phyloP scores from a whole-genome alignment of 495 filamentous ascomycete genomes.

The Tuber brumale region DNA sequence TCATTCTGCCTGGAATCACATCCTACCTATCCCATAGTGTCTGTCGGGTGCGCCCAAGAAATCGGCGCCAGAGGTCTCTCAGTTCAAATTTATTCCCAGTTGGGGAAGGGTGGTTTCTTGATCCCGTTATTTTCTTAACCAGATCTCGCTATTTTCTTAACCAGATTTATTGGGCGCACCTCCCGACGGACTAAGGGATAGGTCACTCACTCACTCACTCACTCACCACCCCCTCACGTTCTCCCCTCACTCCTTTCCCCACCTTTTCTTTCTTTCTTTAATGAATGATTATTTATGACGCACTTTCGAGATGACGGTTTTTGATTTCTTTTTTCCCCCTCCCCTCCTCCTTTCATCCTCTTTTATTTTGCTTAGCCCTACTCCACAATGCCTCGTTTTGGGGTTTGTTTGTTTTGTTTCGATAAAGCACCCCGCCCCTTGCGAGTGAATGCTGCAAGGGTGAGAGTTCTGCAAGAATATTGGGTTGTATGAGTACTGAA shows the following conservation, averaged over 20 bases:
- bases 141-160: too few species aligned
- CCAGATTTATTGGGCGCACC: too few species aligned
- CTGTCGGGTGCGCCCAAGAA: too few species aligned
- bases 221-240: too few species aligned
- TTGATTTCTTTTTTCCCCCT: not conserved
- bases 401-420: not conserved
- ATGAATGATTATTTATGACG: not conserved
- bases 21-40: too few species aligned
- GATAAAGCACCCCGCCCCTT: not conserved
- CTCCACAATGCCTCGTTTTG: not conserved
- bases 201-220: not conserved
- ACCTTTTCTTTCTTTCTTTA: not conserved
- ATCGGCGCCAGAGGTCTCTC: too few species aligned
- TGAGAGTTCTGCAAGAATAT: not conserved
- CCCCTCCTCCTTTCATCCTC: too few species aligned
- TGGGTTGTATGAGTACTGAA: not conserved
- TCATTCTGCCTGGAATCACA: not conserved
- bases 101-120: too few species aligned
- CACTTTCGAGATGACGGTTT: not conserved
- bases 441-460: not conserved
- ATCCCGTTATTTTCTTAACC: too few species aligned
- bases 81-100: too few species aligned
- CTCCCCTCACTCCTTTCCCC: not conserved
- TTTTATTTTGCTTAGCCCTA: not conserved
- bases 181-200: too few species aligned